These are phyloP conservation scores for Solanum rostratum DNA, from an alignment of 257 asterid genomes.

Conservation along the genomic window DNA sequence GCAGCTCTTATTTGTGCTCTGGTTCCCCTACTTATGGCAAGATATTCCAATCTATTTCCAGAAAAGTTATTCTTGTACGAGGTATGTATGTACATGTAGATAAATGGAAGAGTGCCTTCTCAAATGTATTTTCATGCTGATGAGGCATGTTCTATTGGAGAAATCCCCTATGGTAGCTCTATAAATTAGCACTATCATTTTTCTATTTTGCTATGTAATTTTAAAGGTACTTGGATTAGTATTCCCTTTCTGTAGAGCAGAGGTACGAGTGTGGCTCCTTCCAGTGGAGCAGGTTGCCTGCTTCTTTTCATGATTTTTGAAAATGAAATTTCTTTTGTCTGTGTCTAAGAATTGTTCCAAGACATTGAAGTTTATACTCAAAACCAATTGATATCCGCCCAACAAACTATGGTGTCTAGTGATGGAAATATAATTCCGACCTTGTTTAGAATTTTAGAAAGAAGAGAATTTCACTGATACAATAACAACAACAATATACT, in stretches of 20 bases:
- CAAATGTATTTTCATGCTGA: background rate
- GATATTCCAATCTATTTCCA: constrained; percentile 77
- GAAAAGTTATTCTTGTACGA: constrained; percentile 64
- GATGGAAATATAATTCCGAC: background rate
- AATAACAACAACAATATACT: no score
- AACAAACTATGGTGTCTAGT: background rate
- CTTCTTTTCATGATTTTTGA: background rate
- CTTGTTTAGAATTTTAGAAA: background rate
- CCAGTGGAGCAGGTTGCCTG: background rate
- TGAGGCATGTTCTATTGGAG: background rate
- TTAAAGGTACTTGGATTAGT: background rate
- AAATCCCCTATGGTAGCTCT: background rate
- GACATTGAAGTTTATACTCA: background rate
- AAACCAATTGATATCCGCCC: background rate
- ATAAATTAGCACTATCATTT: background rate
- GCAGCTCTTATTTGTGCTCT: constrained; percentile 82
- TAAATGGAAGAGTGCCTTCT: background rate
- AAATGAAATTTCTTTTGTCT: background rate
- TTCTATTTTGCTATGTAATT: background rate
- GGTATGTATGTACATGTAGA: constrained; percentile 27
- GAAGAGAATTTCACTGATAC: background rate
- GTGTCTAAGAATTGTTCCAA: background rate
- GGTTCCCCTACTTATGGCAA: constrained; percentile 70
- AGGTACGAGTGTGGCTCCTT: background rate
- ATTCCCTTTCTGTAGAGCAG: background rate